Evolutionary conservation across 768 basidiomycete genomes (phyloP), one percentile per base, ranked within the genome.

Genomic region (Hericium erinaceus): DNA sequence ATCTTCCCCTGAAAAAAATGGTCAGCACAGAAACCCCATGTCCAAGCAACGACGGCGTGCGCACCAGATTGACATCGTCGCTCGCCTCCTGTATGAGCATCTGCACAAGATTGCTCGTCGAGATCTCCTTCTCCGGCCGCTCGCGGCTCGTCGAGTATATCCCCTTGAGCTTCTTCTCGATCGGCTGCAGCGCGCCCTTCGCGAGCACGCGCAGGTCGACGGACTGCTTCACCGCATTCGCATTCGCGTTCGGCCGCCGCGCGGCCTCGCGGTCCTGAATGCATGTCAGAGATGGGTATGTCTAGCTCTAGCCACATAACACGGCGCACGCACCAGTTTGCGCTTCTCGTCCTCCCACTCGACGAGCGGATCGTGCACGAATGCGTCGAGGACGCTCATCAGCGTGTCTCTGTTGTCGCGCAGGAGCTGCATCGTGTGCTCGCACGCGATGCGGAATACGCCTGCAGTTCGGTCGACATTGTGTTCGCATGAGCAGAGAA

Each of bases 321-420:
- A 3, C 26, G n/a, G 20, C 48, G 41, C 39, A 49, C 33, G 57
- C 59, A 85, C 82, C 68, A 82, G 71, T 65, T 81, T 86, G 13
- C 84, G 79, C 60, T 83, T 84, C 68, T 89, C 84, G 46, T 92
- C 86, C 60, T 92, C 88, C 92, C 94, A 98, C 70, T 98, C 95
- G 37, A 95, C 87, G 2, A 99, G 79, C 1, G 97, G 97, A 69
- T 99, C 97, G 64, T 98, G 95, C 33, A 95, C 83, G 69, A 98
- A 98, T 1, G 97, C 92, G 66, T 98, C 95, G 40, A 99, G 80
- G 0, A 98, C 92, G 68, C 85, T 95, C 87, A 94, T 93, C 56
- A 99, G 75, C 44, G 86, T 87, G 67, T 98, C 94, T 69, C 86
- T 89, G 77, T 98, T 94, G 61, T 87, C 83, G 33, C 93, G 83